Evolutionary conservation across 2,329 filamentous ascomycete species (phyloP).

Genomic region (Trichoderma cornu-damae): DNA sequence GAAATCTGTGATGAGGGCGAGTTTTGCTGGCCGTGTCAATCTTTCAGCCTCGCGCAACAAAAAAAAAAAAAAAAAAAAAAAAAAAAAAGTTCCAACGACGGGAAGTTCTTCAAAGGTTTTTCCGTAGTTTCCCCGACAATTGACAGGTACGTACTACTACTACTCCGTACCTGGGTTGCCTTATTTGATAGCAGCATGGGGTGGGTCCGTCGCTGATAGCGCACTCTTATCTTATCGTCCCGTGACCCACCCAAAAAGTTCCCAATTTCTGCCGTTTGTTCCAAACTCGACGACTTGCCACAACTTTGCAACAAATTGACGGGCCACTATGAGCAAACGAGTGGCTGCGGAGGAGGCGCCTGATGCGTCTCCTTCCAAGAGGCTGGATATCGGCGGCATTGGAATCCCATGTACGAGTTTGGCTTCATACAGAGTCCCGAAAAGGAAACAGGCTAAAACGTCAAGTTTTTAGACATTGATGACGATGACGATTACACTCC

Average conservation of each 20-base stretch:
- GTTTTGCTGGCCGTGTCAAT: background rate
- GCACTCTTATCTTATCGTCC: slow-evolving; percentile 5
- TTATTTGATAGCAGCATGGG: background rate
- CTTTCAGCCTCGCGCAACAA: slow-evolving; percentile 24
- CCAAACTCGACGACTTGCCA: slow-evolving; percentile 8
- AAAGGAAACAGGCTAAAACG: background rate
- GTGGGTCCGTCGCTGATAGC: slow-evolving; percentile 10
- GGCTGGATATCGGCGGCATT: slow-evolving; percentile 21
- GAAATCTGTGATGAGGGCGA: background rate
- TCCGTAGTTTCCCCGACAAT: slow-evolving; percentile 33
- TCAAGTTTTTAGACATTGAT: slow-evolving; percentile 26
- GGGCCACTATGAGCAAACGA: slow-evolving; percentile 32
- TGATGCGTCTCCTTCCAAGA: slow-evolving; percentile 28
- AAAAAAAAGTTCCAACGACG: slow-evolving; percentile 28
- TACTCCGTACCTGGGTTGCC: too few species aligned
- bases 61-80: slow-evolving; percentile 37
- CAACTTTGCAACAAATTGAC: background rate
- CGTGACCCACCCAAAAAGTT: slow-evolving; percentile 22
- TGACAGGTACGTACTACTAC: too few species aligned
- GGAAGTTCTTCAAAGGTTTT: slow-evolving; percentile 30
- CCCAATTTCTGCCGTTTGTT: slow-evolving; percentile 32
- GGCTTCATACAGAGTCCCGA: background rate
- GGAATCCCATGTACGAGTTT: slow-evolving; percentile 25
- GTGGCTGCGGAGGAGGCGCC: slow-evolving; percentile 25
- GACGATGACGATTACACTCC: slow-evolving; percentile 34